phyloP scores from a whole-genome alignment of 768 basidiomycete species.

The Pholiota conissans region DNA sequence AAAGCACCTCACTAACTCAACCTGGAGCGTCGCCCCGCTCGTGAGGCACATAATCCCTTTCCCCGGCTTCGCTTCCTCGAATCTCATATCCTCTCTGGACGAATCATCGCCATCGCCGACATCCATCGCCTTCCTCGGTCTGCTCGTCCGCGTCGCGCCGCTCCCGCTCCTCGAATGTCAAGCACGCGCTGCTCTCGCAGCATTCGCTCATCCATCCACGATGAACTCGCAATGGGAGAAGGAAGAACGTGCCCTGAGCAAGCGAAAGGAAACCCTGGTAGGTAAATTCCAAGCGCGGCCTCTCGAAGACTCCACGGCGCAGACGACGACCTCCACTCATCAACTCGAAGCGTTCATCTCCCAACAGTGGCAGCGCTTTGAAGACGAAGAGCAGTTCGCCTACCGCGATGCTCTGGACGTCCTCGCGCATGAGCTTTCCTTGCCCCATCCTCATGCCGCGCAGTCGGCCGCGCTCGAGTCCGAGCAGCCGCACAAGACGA shows the following conservation, averaged over 20 bases:
- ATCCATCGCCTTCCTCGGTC: constrained; percentile 66
- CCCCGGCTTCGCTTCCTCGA: constrained; percentile 28
- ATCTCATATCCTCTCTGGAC: neutral
- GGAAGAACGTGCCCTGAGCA: neutral
- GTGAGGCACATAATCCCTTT: constrained; percentile 71
- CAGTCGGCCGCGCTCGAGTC: constrained; percentile 4
- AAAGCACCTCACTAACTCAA: constrained; percentile 58
- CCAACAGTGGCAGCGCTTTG: constrained; percentile 57
- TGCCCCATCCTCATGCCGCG: constrained; percentile 23
- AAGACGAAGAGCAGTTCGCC: constrained; percentile 56
- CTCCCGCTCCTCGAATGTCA: constrained; percentile 82
- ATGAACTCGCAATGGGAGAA: constrained; percentile 15
- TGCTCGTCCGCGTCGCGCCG: constrained; percentile 60
- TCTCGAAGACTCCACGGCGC: neutral
- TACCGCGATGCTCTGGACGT: constrained; percentile 63
- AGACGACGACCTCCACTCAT: neutral
- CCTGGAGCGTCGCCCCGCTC: constrained; percentile 68
- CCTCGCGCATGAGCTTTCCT: constrained; percentile 35
- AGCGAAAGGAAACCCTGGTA: constrained; percentile 1
- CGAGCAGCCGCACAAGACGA: constrained; percentile 34
- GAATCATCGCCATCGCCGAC: constrained; percentile 40
- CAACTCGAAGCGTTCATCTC: constrained; percentile 26
- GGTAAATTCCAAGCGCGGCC: neutral
- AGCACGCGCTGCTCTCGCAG: constrained; percentile 58
- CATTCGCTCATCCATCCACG: constrained; percentile 45